These are phyloP conservation scores for Kuraishia ogatae DNA, from an alignment of 805 yeast species.

Conservation along the genomic window DNA sequence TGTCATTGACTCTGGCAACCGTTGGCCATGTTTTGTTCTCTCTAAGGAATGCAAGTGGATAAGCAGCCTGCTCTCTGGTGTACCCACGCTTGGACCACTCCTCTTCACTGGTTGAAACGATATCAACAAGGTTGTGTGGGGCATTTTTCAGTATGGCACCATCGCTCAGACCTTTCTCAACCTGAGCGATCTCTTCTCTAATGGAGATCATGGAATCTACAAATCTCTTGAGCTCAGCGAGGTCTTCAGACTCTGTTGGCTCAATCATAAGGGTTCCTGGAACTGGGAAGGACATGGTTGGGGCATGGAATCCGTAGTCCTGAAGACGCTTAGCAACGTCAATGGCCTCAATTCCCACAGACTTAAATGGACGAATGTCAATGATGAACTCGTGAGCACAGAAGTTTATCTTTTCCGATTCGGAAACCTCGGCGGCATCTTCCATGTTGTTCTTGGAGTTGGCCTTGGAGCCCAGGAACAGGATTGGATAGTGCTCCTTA, in stretches of 20 bases:
- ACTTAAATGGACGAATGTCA: slow-evolving; percentile 80
- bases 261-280: slow-evolving; percentile 97
- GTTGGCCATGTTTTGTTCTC: slow-evolving; percentile 90
- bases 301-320: slow-evolving; percentile 98
- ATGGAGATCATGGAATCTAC: slow-evolving; percentile 81
- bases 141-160: slow-evolving; percentile 78
- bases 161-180: slow-evolving; percentile 54
- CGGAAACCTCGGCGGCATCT: slow-evolving; percentile 22
- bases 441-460: slow-evolving; percentile 18
- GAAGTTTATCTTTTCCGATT: slow-evolving; percentile 36
- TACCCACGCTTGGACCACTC: slow-evolving; percentile 87
- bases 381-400: slow-evolving; percentile 97
- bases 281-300: slow-evolving; percentile 98
- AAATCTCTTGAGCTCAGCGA: slow-evolving; percentile 84
- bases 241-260: slow-evolving; percentile 93
- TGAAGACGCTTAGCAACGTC: slow-evolving; percentile 96
- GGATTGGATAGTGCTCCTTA: slow-evolving; percentile 59
- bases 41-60: slow-evolving; percentile 71
- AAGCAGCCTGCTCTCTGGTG: slow-evolving; percentile 89
- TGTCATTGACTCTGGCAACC: slow-evolving; percentile 87
- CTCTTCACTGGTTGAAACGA: slow-evolving; percentile 44
- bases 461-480: slow-evolving; percentile 51
- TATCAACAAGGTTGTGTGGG: slow-evolving; percentile 83
- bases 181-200: slow-evolving; percentile 70
- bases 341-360: slow-evolving; percentile 81